phyloP scores from a whole-genome alignment of 2,329 filamentous ascomycete species.

The Cryphonectria radicalis region DNA sequence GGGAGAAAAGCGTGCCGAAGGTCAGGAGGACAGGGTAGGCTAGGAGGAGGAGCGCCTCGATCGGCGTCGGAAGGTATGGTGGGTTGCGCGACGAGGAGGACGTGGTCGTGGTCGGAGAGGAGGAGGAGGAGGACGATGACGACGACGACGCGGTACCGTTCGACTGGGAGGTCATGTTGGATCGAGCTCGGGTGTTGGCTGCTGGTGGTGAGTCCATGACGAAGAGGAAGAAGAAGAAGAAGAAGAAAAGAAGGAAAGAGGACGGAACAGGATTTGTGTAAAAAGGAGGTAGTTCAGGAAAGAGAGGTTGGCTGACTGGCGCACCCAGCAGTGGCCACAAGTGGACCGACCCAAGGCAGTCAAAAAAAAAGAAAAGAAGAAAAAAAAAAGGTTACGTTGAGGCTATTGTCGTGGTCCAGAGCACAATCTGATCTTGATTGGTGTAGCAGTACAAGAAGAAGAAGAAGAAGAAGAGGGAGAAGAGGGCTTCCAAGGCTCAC shows the following conservation, averaged over 20 bases:
- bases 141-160: conserved; percentile 18
- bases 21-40: conserved; percentile 79
- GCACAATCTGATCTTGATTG: background rate
- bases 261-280: no score
- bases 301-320: no score
- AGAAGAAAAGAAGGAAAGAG: background rate
- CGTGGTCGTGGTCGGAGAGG: conserved; percentile 27
- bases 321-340: background rate
- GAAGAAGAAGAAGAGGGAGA: background rate
- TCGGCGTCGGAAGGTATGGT: conserved; percentile 70
- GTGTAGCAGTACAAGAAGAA: background rate
- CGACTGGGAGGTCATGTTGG: conserved; percentile 19
- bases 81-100: conserved; percentile 42
- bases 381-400: background rate
- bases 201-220: conserved; percentile 27
- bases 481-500: background rate
- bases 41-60: conserved; percentile 67
- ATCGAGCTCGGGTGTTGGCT: conserved; percentile 23
- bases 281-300: background rate
- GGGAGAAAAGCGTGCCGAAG: conserved; percentile 80
- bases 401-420: background rate
- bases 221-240: background rate
- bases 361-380: background rate
- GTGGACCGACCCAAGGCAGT: background rate
- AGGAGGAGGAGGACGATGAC: conserved; percentile 13